Evolutionary conservation across 441 rosid genomes (phyloP), one percentile per base, ranked within the genome.

Genomic region (Gossypium gossypioides): DNA sequence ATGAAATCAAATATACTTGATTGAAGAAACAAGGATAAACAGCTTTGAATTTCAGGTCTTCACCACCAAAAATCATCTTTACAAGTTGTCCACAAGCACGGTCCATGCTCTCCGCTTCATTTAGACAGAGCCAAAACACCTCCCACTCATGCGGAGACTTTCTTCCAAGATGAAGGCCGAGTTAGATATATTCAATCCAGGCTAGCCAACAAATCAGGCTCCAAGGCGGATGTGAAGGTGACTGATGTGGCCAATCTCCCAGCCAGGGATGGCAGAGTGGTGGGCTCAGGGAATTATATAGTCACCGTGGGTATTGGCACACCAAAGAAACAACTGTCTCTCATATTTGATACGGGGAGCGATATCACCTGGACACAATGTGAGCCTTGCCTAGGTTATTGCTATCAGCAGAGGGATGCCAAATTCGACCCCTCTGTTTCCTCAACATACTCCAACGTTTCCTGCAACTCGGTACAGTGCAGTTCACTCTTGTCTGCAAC

Each of bases 361-460:
- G 90, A 81, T 50, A 71, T 87, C 55, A 85, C 93, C 1, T 91
- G 97, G 97, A 88, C 91, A 2, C 93, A 88, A 4, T 91, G 97
- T 9, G 32, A 86, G 52, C 93, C 93, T 3, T 91, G 96, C n/a
- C 79, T 46, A 2, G 19, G 1, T 52, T 68, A 50, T 74, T 88
- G 93, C 69, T 86, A 88, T 54, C 18, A 78, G 2, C 91, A 88
- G 24, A 72, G 74, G 71, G 88, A 88, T 22, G 73, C 87, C 3
- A 84, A 58, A 22, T 88, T 85, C 54, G 80, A 83, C 40, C 89
- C 93, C 8, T 68, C 80, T 0, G n/a, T 6, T 0, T 88, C 93
- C 46, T 65, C 74, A 5, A 76, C 92, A 0, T 88, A 86, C 72
- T n/a, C 59, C 63, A 88, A 88, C 67, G 68, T 88, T 48, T 77